Percentiles rank a stretch among this genome's conserved stretches.
These are phyloP conservation scores for Populus hybrid DNA, from an alignment of 441 rosid species.

Conservation along the genomic window DNA sequence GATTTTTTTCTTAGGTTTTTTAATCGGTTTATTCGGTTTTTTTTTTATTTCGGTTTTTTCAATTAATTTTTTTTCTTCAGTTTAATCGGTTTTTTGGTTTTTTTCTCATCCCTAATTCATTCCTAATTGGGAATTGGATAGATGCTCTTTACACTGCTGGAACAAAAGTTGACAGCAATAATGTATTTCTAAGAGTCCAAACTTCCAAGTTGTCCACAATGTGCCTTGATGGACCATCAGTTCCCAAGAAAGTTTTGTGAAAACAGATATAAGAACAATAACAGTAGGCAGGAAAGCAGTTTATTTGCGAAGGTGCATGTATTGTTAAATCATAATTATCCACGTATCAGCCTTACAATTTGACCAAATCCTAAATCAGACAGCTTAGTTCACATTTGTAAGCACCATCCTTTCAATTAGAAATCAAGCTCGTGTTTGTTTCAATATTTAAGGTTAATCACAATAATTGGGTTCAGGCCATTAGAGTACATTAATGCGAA, in stretches of 20 bases:
- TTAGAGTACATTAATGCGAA: not conserved
- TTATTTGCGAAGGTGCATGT: not conserved
- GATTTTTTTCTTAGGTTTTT: too few relatives aligned
- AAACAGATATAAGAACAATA: not conserved
- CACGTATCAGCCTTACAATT: not conserved
- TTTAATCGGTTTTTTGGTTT: too few relatives aligned
- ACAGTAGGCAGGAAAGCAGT: not conserved
- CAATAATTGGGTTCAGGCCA: not conserved
- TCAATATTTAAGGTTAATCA: not conserved
- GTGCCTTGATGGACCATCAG: not conserved
- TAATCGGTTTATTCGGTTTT: too few relatives aligned
- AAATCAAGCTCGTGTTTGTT: not conserved
- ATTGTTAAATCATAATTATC: not conserved
- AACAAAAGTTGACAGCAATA: not conserved
- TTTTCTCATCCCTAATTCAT: too few relatives aligned
- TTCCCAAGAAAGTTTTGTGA: not conserved
- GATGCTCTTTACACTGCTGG: not conserved
- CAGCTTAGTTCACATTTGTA: not conserved
- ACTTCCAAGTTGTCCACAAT: not conserved
- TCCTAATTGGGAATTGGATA: not conserved
- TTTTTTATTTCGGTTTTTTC: too few relatives aligned
- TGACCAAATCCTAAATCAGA: not conserved
- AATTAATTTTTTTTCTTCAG: too few relatives aligned
- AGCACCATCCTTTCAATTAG: not conserved
- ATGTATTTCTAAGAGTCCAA: not conserved